Evolutionary conservation across 164 flowering plant genomes (phyloP).

Genomic region (Litsea cubeba): DNA sequence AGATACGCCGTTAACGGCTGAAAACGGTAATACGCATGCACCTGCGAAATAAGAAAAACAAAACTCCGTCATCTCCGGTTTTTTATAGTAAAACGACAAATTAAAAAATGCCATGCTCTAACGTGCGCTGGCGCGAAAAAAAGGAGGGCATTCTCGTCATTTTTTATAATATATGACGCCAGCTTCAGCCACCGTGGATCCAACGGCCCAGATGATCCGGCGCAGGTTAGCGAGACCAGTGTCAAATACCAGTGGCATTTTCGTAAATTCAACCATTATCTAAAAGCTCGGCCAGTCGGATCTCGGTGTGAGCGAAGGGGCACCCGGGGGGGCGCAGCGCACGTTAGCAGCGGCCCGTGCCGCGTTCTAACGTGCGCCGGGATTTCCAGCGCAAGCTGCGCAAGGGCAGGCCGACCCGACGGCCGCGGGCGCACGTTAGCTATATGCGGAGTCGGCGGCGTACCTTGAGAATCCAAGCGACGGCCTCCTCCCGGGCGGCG

Average conservation of each 20-base stretch:
- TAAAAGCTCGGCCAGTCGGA: no score
- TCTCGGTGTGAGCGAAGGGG: no score
- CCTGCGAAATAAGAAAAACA: constrained; percentile 37
- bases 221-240: neutral
- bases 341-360: neutral
- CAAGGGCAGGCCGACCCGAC: no score
- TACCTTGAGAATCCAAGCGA: constrained; percentile 97
- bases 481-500: constrained; percentile 59
- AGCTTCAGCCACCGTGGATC: no score
- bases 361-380: constrained; percentile 6
- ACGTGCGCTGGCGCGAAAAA: constrained; percentile 4
- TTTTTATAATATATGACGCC: no score
- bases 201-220: neutral
- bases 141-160: neutral
- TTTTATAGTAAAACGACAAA: neutral
- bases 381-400: neutral
- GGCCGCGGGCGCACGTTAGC: neutral
- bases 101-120: neutral
- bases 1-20: constrained; percentile 91
- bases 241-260: neutral
- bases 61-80: neutral
- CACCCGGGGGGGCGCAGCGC: neutral
- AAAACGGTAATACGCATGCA: constrained; percentile 57
- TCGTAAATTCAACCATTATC: neutral
- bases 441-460: neutral